A percentile compares a stretch with the other conserved stretches of the same genome.
These are phyloP conservation scores for Boletus sensibilis DNA, from an alignment of 768 basidiomycete genomes.

Conservation along the genomic window DNA sequence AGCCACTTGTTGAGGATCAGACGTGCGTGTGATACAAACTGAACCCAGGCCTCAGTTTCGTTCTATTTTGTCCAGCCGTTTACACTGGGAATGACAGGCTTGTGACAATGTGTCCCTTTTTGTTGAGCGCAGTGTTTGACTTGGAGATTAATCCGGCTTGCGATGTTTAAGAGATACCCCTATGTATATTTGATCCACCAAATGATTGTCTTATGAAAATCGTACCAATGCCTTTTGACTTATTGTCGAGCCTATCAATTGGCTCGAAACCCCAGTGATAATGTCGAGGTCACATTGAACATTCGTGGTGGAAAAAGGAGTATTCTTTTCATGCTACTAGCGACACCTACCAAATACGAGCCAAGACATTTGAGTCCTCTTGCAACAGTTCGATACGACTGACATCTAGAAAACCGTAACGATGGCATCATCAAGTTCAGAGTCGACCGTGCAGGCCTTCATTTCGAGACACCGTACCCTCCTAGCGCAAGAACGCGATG, in stretches of 20 bases:
- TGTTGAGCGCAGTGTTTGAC: neutral
- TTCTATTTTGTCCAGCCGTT: neutral
- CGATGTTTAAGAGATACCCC: no score
- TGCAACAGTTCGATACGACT: no score
- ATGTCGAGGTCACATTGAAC: neutral
- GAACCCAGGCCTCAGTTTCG: neutral
- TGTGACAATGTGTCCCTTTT: no score
- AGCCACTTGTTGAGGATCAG: no score
- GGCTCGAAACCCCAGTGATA: neutral
- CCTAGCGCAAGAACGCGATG: conserved; percentile 68
- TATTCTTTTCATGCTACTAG: no score
- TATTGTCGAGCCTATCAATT: neutral
- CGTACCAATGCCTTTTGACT: neutral
- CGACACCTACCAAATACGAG: neutral
- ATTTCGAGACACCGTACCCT: conserved; percentile 66
- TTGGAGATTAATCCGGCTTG: neutral
- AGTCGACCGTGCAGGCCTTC: conserved; percentile 49
- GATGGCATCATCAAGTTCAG: conserved; percentile 18
- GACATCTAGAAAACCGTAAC: neutral
- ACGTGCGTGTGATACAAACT: neutral
- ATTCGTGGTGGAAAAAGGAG: no score
- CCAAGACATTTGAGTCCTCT: neutral
- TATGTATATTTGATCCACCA: no score
- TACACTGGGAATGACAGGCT: no score
- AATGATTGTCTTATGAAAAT: no score